Evolutionary conservation across 208 protist genomes (phyloP).

Genomic region (Novymonas esmeraldas): DNA sequence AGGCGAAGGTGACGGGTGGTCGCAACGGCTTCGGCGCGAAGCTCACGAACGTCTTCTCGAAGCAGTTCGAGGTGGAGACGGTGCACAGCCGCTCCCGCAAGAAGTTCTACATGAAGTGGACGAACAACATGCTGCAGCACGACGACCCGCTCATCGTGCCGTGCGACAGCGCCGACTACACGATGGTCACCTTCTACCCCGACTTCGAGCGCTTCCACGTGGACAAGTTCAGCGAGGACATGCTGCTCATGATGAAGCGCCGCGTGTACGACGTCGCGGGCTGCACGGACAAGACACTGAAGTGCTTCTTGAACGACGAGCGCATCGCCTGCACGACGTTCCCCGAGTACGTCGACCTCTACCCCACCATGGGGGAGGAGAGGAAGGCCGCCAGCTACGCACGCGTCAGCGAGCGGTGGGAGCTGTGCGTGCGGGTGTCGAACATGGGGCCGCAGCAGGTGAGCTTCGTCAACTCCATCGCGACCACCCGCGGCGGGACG

Average conservation of each 20-base stretch:
- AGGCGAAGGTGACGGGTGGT: constrained; percentile 97
- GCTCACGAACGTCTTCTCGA: constrained; percentile 99
- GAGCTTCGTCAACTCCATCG: constrained; percentile 99
- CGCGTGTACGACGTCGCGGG: constrained; percentile 99
- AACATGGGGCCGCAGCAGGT: constrained; percentile 98
- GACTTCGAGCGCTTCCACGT: constrained; percentile 98
- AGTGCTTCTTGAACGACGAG: constrained; percentile 97
- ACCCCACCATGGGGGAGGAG: constrained; percentile 92
- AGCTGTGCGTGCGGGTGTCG: constrained; percentile 95
- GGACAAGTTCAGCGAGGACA: constrained; percentile 96
- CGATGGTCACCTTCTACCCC: constrained; percentile 98
- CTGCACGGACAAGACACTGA: constrained; percentile 87
- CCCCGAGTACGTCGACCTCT: constrained; percentile 98
- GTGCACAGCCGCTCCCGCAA: constrained; percentile 89
- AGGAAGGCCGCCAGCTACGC: constrained; percentile 72
- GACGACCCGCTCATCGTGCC: constrained; percentile 90
- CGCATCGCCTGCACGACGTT: constrained; percentile 95
- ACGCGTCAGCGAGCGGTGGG: constrained; percentile 96
- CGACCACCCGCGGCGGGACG: constrained; percentile 98
- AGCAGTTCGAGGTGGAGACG: constrained; percentile 97
- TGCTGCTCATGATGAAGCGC: constrained; percentile 96
- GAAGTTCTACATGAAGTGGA: constrained; percentile 97
- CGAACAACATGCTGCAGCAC: constrained; percentile 97
- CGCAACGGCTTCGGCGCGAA: constrained; percentile 99
- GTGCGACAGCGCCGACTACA: constrained; percentile 93